Evolutionary conservation across 192 early-diverging fungal species (phyloP).

Genomic region (Coemansia sp.): DNA sequence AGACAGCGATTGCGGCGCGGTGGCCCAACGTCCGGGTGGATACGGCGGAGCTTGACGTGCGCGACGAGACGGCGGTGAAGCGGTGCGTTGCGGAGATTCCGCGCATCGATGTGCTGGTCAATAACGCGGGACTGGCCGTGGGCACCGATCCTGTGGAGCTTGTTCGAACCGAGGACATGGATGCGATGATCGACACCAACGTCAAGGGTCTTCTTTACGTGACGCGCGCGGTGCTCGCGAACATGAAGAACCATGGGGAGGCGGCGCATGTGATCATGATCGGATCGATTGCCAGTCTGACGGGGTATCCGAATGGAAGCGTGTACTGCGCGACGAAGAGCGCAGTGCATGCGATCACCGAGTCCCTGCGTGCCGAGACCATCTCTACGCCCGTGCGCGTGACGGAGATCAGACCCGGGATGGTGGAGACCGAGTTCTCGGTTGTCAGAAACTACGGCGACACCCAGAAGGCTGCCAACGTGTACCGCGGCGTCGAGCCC

Average conservation of each 20-base stretch:
- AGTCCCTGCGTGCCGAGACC: conserved; percentile 73
- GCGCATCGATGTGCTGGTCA: conserved; percentile 78
- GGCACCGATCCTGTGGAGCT: conserved; percentile 71
- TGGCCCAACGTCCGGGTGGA: conserved; percentile 61
- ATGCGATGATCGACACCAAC: conserved; percentile 88
- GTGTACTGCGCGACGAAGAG: conserved; percentile 85
- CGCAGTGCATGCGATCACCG: conserved; percentile 80
- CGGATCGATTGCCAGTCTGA: conserved; percentile 70
- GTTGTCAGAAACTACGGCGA: conserved; percentile 76
- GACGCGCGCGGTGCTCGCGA: conserved; percentile 74
- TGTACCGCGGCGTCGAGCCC: conserved; percentile 79
- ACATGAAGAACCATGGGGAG: conserved; percentile 63
- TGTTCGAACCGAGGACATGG: conserved; percentile 62
- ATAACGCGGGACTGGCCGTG: conserved; percentile 85
- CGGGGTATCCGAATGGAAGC: conserved; percentile 67
- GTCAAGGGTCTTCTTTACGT: conserved; percentile 85
- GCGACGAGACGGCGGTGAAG: conserved; percentile 57
- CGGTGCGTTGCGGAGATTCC: conserved; percentile 57
- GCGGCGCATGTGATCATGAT: conserved; percentile 86
- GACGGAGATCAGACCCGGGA: conserved; percentile 77
- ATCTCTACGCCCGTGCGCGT: conserved; percentile 71
- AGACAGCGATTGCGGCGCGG: conserved; percentile 46
- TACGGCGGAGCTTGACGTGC: conserved; percentile 72
- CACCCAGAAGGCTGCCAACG: conserved; percentile 61
- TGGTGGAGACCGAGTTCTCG: conserved; percentile 93